Conservation (phyloP, 441 rosid genomes). For the Caryocar brasiliense region DNA sequence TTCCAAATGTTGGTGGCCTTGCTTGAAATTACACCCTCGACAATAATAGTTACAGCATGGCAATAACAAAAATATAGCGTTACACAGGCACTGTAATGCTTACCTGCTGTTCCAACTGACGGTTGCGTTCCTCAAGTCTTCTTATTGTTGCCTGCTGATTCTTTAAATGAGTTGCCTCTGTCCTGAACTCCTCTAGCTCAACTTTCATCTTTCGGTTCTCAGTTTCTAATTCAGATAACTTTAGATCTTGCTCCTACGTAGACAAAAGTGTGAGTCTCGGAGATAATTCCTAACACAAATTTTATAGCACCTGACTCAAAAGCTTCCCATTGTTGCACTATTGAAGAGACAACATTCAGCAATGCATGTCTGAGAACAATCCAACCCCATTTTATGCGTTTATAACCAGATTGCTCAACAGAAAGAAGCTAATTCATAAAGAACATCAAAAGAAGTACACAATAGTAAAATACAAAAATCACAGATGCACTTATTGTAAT, state of each 20-base stretch:
- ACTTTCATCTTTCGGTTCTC: slow-evolving; percentile 95
- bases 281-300: too few species aligned
- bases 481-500: not conserved
- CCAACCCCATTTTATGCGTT: too few species aligned
- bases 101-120: slow-evolving; percentile 96
- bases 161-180: slow-evolving; percentile 92
- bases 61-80: slow-evolving; percentile 4
- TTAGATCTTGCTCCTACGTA: slow-evolving; percentile 87
- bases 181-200: slow-evolving; percentile 91
- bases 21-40: not conserved
- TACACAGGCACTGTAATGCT: not conserved
- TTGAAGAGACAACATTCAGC: too few species aligned
- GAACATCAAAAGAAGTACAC: not conserved
- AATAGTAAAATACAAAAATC: not conserved
- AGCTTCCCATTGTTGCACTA: too few species aligned
- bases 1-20: not conserved
- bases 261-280: not conserved
- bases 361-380: too few species aligned
- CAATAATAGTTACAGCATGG: not conserved
- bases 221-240: slow-evolving; percentile 76
- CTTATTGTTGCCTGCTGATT: slow-evolving; percentile 98
- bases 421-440: not conserved
- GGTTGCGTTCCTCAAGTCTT: slow-evolving; percentile 93
- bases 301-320: too few species aligned
- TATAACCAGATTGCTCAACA: too few species aligned